A percentile compares a stretch with the other conserved stretches of the same genome.
Conservation (phyloP, 257 asterid genomes). For the Perilla frutescens region DNA sequence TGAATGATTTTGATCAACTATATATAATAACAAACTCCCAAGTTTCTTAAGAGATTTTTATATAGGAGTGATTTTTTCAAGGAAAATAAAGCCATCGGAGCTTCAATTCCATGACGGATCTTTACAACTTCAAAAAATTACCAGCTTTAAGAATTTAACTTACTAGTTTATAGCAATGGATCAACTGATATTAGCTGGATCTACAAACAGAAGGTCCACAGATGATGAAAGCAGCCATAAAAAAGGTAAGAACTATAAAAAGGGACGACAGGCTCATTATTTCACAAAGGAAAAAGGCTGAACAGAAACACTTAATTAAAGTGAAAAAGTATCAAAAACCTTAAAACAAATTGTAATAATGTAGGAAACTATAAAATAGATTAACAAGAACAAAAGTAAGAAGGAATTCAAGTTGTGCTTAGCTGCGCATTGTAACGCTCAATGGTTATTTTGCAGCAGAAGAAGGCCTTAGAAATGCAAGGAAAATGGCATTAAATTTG, state of each 20-base stretch:
- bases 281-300: neutral
- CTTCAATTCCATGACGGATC: slow-evolving; percentile 9
- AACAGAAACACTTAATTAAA: neutral
- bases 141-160: neutral
- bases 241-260: too few species aligned
- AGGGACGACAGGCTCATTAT: too few species aligned
- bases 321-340: neutral
- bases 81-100: neutral
- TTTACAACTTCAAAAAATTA: neutral
- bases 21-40: too few species aligned
- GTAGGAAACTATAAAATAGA: too few species aligned
- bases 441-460: slow-evolving; percentile 27
- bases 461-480: neutral
- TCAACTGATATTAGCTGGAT: slow-evolving; percentile 16
- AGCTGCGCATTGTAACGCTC: neutral
- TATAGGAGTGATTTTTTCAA: neutral
- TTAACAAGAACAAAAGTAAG: neutral
- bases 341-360: too few species aligned
- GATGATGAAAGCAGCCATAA: neutral
- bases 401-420: neutral
- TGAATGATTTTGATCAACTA: too few species aligned
- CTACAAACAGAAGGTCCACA: neutral
- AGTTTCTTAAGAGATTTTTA: too few species aligned
- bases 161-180: neutral
- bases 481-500: slow-evolving; percentile 30